Evolutionary conservation across 306 rosid species (phyloP), one percentile per base, ranked within the genome.

Genomic region (Spatholobus suberectus): DNA sequence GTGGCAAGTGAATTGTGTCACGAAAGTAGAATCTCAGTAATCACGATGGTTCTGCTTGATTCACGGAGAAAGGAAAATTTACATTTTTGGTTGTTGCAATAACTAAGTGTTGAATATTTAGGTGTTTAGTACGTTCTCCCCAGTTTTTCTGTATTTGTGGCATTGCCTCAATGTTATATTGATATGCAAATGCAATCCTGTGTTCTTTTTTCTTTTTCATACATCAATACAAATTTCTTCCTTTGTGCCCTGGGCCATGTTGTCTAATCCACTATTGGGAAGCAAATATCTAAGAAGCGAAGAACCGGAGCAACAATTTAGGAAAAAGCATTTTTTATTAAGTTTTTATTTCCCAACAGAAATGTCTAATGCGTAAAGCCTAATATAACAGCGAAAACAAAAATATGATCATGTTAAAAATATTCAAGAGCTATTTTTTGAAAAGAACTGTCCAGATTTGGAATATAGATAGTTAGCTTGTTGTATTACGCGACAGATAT

Each of bases 1-100:
- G 91, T 51, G 86, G 91, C 18, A 90, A 93, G 74, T 93, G 93
- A 91, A 49, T 34, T 71, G 34, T 70, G 67, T 66, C 70, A 68
- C 76, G 80, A 61, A 61, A 21, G 76, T 49, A 6, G 85, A 79
- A 52, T 70, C 13, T n/a, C 40, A 5, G 23, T 44, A 74, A 44
- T 74, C 71, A 24, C 12, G 47, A 55, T 26, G 85, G 57, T 80
- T 68, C 73, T 43, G 35, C 68, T 59, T 66, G 58, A 44, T 40
- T 69, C 81, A 49, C 34, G 3, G 18, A 5, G 23, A 8, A 44
- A 41, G 63, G 23, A 51, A 71, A 51, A 0, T 54, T 78, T 47
- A 21, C 20, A 40, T 18, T 79, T 40, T 79, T 77, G 55, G 66
- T 83, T 85, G 21, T 82, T 73, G 82, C 46, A 87, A 89, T 89